Base-by-base conservation (phyloP, 495 filamentous ascomycete genomes). In the Podospora conica region DNA sequence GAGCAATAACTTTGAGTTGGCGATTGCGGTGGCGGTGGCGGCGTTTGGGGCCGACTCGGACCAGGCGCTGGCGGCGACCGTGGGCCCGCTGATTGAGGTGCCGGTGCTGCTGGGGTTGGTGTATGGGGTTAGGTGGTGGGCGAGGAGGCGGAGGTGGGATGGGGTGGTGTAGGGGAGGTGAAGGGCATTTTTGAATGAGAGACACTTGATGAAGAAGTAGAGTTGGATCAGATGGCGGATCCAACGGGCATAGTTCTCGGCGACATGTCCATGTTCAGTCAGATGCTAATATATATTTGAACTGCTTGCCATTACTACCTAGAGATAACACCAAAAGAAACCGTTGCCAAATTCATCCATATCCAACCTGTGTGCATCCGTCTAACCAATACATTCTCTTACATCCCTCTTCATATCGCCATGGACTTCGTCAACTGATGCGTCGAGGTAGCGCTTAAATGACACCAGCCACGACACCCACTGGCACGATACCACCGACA, bases 1-100 rank as follows among this genome's bases (percentile, higher is more conserved):
- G 3, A 96, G 92, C 74, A 97, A 97, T 68, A 97, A 96, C 71
- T 96, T 97, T 70, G 93, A 97, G 80, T 77, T 96, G 20, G 93
- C 93, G 0, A 96, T 97, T 77, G 93, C 93, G 1, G 93, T 97
- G 2, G 93, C 91, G 3, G 87, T 96, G 5, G 91, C 92, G 3
- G 87, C 88, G 3, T 96, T 89, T 79, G 93, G 93, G 0, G 83
- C 90, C 1, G 77, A 87, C 27, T 92, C 89, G 69, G 89, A 93
- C 55, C 91, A 97, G 73, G 93, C 93, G 0, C 78, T 97, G 27
- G 93, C 93, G n/a, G 82, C 90, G 11, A 96, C 93, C 1, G 93
- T 96, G 0, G 93, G 93, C 3, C 94, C 93, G 12, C 74, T 98
- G 70, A 91, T 97, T 67, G 93, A 97, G 74, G 93, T 97, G 15